phyloP scores from a whole-genome alignment of 305 asterid species.

The Rubia balearica region DNA sequence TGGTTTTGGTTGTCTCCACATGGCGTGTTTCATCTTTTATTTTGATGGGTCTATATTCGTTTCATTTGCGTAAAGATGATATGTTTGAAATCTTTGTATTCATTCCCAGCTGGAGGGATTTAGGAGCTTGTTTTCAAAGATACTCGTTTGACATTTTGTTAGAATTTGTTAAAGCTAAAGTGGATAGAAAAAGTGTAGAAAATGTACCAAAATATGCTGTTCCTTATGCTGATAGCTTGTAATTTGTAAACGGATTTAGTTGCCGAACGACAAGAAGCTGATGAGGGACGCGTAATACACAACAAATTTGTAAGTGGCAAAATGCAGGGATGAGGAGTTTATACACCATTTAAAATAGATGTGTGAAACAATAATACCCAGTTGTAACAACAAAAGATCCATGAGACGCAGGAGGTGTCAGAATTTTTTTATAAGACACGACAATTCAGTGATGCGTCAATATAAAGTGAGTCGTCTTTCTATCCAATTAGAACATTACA shows the following conservation, averaged over 20 bases:
- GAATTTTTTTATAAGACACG: too few species aligned
- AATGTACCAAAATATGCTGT: too few species aligned
- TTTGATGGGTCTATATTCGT: not conserved
- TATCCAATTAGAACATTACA: too few species aligned
- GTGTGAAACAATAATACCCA: not conserved
- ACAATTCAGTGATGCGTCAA: too few species aligned
- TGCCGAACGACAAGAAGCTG: not conserved
- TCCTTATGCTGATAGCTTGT: not conserved
- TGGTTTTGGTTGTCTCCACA: conserved; percentile 4
- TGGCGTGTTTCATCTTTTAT: conserved; percentile 9
- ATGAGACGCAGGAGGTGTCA: too few species aligned
- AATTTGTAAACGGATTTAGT: not conserved
- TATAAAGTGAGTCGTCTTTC: too few species aligned
- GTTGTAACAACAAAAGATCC: not conserved
- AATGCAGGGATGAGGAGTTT: not conserved
- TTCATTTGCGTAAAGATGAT: not conserved
- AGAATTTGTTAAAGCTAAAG: not conserved
- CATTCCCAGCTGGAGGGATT: not conserved
- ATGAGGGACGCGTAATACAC: not conserved
- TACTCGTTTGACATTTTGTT: not conserved
- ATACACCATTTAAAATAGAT: not conserved
- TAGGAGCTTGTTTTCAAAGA: not conserved
- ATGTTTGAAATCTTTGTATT: not conserved
- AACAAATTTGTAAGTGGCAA: not conserved
- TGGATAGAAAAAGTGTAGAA: not conserved